A percentile compares a stretch with the other conserved stretches of the same genome.
phyloP scores from a whole-genome alignment of 345 rosid species.

The Zanthoxylum bungeanum region DNA sequence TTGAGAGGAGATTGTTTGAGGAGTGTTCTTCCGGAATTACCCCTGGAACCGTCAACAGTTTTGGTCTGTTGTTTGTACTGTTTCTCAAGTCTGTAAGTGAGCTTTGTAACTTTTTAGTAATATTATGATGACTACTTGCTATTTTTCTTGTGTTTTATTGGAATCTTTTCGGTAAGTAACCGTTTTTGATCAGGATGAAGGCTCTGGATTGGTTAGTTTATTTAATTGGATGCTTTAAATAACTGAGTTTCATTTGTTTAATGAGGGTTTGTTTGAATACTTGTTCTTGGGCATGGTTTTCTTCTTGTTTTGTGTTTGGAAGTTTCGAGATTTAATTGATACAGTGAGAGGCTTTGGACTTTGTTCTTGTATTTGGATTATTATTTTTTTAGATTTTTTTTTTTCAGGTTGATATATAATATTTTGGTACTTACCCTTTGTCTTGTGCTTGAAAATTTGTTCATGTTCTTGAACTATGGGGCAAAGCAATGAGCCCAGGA shows the following conservation, averaged over 20 bases:
- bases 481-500: neutral
- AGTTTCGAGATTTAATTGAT: conserved; percentile 1
- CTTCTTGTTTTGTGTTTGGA: conserved; percentile 3
- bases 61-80: neutral
- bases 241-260: neutral
- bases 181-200: too few species aligned
- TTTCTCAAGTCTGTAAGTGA: too few species aligned
- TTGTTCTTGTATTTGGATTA: neutral
- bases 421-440: neutral
- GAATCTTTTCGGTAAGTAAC: neutral
- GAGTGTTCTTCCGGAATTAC: too few species aligned
- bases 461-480: neutral
- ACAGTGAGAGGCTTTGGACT: neutral
- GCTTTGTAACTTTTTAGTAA: too few species aligned
- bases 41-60: too few species aligned
- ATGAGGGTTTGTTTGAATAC: neutral
- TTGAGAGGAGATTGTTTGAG: too few species aligned
- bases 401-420: neutral
- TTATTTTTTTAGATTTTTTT: too few species aligned
- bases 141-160: too few species aligned
- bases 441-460: neutral
- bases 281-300: neutral
- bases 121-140: neutral
- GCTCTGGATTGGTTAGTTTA: neutral
- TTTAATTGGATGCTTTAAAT: neutral